Percentiles rank a stretch among this genome's conserved stretches.
Conservation (phyloP, 768 basidiomycete genomes). For the Suillus tomentosus region DNA sequence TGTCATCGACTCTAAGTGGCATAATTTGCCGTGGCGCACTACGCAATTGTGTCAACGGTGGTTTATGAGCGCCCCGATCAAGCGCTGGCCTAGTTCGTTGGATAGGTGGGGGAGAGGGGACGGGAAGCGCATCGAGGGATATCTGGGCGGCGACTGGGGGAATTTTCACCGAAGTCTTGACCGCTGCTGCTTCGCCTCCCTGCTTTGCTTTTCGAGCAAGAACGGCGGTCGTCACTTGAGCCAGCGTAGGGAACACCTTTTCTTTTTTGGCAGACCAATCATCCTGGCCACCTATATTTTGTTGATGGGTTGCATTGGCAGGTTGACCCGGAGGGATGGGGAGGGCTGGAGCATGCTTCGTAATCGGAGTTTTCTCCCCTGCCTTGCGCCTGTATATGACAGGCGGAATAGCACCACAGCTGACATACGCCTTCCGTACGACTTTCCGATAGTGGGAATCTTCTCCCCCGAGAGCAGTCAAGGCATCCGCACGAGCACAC, state of each 20-base stretch:
- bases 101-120: not conserved
- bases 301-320: not conserved
- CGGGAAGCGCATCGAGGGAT: not conserved
- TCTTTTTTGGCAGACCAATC: not conserved
- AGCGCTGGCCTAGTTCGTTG: not conserved
- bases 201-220: slow-evolving; percentile 2
- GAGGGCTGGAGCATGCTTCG: not conserved
- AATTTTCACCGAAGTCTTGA: not conserved
- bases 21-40: not conserved
- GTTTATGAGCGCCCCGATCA: not conserved
- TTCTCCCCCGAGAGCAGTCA: not conserved
- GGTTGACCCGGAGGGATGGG: not conserved
- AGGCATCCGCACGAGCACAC: slow-evolving; percentile 9
- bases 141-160: not conserved
- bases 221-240: not conserved
- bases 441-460: slow-evolving; percentile 12
- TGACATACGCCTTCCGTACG: slow-evolving; percentile 4
- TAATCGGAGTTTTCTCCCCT: not conserved
- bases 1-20: not conserved
- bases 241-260: not conserved
- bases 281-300: not conserved
- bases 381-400: not conserved
- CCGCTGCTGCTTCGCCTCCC: not conserved
- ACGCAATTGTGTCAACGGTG: not conserved
- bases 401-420: not conserved